These are phyloP conservation scores for Melaleuca alternifolia DNA, from an alignment of 345 rosid genomes.

Conservation along the genomic window DNA sequence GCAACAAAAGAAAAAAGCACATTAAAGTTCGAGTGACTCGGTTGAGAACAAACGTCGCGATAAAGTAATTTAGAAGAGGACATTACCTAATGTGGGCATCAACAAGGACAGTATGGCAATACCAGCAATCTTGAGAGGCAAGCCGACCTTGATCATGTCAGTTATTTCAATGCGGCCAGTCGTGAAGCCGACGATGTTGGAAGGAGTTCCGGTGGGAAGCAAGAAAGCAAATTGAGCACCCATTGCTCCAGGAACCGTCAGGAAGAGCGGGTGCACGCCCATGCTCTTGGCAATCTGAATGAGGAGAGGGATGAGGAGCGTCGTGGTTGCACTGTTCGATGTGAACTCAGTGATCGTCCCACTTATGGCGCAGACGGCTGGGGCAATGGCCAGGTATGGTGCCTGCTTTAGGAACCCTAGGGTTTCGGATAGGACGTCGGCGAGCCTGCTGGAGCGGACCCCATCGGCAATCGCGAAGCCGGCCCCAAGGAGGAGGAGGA, in stretches of 20 bases:
- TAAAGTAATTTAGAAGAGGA: background rate
- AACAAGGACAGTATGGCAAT: conserved; percentile 38
- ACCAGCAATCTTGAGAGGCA: conserved; percentile 62
- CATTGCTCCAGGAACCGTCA: conserved; percentile 72
- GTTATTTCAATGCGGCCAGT: conserved; percentile 70
- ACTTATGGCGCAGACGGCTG: conserved; percentile 45
- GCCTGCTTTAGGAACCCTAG: conserved; percentile 50
- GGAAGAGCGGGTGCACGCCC: conserved; percentile 58
- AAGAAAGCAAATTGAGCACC: conserved; percentile 80
- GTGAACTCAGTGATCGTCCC: conserved; percentile 75
- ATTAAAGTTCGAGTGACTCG: background rate
- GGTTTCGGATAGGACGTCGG: conserved; percentile 47
- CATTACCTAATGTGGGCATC: conserved; percentile 81
- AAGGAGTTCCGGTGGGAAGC: conserved; percentile 75
- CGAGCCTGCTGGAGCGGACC: conserved; percentile 67
- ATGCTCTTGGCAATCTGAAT: conserved; percentile 65
- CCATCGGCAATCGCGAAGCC: conserved; percentile 96
- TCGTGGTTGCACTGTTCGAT: conserved; percentile 73
- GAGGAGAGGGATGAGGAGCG: conserved; percentile 60
- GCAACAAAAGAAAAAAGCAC: background rate
- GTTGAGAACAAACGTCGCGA: background rate
- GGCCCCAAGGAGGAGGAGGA: conserved; percentile 67
- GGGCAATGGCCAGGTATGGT: conserved; percentile 71
- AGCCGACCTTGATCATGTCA: conserved; percentile 69
- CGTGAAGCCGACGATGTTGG: conserved; percentile 77